Evolutionary conservation across 768 basidiomycete genomes (phyloP), one percentile per base, ranked within the genome.

Genomic region (Mycena maculata): DNA sequence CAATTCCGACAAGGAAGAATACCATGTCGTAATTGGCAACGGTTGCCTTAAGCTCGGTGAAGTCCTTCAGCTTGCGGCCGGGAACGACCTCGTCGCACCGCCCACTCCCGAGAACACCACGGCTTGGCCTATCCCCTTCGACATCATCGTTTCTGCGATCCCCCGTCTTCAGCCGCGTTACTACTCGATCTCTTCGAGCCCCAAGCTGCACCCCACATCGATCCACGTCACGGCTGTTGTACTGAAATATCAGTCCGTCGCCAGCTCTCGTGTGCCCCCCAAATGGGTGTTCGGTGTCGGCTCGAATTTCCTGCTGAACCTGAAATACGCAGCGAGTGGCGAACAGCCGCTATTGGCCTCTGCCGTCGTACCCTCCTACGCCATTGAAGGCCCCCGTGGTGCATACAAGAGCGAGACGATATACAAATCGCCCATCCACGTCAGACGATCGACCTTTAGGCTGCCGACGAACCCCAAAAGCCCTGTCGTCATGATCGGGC

Each of bases 401-500:
- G 87, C 92, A 45, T 95, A 98, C 82, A 89, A 84, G 80, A 83
- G 82, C 44, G 90, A 89, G 20, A 84, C 82, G 9, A 78, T 88
- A 30, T 96, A 90, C 83, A 94, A 94, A 79, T 89, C 93, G 0
- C 98, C 98, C 11, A 86, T 99, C 58, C 98, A 99, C 74, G 95
- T 99, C 65, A 88, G 98, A 60, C 88, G 98, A 52, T 97, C 95
- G 18, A 99, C 97, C 3, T 99, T 99, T 90, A 86, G 98, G 55
- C 83, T 99, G 54, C 98, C 98, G 11, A 99, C 98, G 20, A 96
- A 95, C 77, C 98, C 98, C 38, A 98, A 98, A 85, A 97, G 93
- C 65, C 98, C 98, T 2, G 92, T 99, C 55, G 94, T 99, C 80
- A 99, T 99, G 98, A 89, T 99, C 77, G 98, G 98, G 44, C 98